Conservation (phyloP, 805 yeast species). For the Naumovozyma castellii region DNA sequence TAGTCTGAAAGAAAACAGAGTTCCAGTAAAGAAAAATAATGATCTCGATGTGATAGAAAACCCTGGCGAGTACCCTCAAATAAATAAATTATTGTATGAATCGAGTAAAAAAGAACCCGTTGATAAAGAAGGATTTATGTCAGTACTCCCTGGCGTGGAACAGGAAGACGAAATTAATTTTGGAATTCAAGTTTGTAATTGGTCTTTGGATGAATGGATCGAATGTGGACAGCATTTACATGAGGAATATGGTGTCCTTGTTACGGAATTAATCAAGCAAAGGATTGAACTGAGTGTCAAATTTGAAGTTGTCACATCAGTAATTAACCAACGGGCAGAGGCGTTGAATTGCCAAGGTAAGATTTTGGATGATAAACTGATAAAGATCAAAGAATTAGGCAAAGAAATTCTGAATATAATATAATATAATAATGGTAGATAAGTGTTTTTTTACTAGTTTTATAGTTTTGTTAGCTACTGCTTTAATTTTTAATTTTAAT, state of each 20-base stretch:
- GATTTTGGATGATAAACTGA: slow-evolving; percentile 28
- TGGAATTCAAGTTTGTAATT: slow-evolving; percentile 21
- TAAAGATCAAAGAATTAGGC: slow-evolving; percentile 35
- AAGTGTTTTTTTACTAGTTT: no score
- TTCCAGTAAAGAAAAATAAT: not conserved
- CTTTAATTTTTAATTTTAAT: not conserved
- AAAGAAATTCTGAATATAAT: slow-evolving; percentile 32
- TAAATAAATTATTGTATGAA: not conserved
- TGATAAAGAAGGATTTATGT: not conserved
- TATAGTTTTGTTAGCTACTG: no score
- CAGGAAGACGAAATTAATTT: slow-evolving; percentile 16
- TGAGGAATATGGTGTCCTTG: slow-evolving; percentile 28
- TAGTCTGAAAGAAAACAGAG: not conserved
- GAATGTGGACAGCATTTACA: slow-evolving; percentile 28
- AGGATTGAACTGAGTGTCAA: slow-evolving; percentile 35
- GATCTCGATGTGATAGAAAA: not conserved
- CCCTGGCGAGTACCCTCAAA: slow-evolving; percentile 1
- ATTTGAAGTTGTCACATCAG: slow-evolving; percentile 31
- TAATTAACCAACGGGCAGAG: slow-evolving; percentile 31
- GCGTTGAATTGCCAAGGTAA: slow-evolving; percentile 28
- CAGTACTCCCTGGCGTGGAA: slow-evolving; percentile 8
- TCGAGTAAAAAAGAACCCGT: not conserved
- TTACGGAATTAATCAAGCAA: slow-evolving; percentile 29
- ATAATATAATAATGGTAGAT: slow-evolving; percentile 8
- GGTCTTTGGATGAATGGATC: slow-evolving; percentile 32